These are phyloP conservation scores for Komagataella pseudopastoris DNA, from an alignment of 805 yeast species.

Conservation along the genomic window DNA sequence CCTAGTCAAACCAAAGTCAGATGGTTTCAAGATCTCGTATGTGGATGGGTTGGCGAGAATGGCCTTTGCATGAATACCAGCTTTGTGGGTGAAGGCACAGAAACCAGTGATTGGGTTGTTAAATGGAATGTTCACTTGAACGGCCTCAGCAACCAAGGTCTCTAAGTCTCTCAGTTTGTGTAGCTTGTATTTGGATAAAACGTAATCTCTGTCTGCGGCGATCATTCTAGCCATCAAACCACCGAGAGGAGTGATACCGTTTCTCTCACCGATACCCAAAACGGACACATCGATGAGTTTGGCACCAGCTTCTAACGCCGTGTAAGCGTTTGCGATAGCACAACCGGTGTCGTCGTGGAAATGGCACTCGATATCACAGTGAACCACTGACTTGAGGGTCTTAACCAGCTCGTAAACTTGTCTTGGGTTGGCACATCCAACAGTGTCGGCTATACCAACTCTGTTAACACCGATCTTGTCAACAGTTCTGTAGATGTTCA, in stretches of 20 bases:
- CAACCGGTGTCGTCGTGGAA: conserved; percentile 99
- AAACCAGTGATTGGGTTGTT: conserved; percentile 98
- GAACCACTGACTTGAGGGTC: conserved; percentile 84
- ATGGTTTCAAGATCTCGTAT: conserved; percentile 88
- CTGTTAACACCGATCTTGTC: conserved; percentile 96
- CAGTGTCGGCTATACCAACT: conserved; percentile 98
- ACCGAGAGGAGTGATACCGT: conserved; percentile 95
- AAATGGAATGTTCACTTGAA: conserved; percentile 93
- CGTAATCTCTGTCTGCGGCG: conserved; percentile 95
- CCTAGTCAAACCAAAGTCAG: conserved; percentile 90
- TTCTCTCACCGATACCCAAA: conserved; percentile 96
- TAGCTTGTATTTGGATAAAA: conserved; percentile 83
- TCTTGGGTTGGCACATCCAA: conserved; percentile 98
- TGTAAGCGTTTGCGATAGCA: conserved; percentile 97
- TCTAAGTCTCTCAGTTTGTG: conserved; percentile 94
- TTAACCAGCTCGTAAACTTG: conserved; percentile 95
- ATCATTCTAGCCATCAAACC: conserved; percentile 99
- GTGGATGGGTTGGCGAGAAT: conserved; percentile 97
- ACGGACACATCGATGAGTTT: conserved; percentile 89
- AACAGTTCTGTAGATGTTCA: conserved; percentile 92
- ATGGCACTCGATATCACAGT: conserved; percentile 96
- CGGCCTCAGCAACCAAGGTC: conserved; percentile 93
- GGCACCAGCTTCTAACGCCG: conserved; percentile 97
- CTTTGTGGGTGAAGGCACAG: conserved; percentile 99
- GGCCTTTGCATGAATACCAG: conserved; percentile 98